Evolutionary conservation across 129 eudicot species (phyloP).

Genomic region (Glebionis coronaria): DNA sequence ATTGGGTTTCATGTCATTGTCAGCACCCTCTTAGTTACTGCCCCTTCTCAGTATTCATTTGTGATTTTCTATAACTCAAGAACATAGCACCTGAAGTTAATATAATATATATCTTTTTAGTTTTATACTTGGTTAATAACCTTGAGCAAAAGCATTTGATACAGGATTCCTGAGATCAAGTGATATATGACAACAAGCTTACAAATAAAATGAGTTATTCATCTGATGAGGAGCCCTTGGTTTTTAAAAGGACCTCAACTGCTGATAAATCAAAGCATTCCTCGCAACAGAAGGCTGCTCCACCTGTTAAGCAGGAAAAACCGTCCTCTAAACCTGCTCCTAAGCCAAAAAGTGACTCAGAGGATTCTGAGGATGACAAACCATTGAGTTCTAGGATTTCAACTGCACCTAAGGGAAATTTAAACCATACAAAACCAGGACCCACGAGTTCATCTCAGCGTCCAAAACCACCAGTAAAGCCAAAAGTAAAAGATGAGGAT

Average conservation of each 20-base stretch:
- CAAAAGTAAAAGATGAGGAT: constrained; percentile 47
- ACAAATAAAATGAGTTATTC: constrained; percentile 30
- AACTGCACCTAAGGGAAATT: constrained; percentile 37
- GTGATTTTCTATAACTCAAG: not conserved
- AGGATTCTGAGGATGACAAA: constrained; percentile 80
- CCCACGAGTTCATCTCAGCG: constrained; percentile 21
- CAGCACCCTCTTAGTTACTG: not conserved
- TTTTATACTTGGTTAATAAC: no score
- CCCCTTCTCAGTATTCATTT: no score
- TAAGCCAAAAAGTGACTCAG: constrained; percentile 38
- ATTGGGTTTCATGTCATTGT: not conserved
- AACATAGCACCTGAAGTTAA: no score
- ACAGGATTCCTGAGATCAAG: constrained; percentile 11
- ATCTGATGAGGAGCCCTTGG: constrained; percentile 67
- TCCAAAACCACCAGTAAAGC: constrained; percentile 28
- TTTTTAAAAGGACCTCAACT: constrained; percentile 59
- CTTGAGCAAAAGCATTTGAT: not conserved
- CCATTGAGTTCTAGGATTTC: constrained; percentile 58
- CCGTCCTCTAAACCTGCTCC: constrained; percentile 31
- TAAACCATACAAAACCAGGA: constrained; percentile 34
- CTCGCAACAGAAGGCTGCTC: constrained; percentile 28
- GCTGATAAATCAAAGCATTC: constrained; percentile 35
- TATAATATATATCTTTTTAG: no score
- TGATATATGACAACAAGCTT: constrained; percentile 36
- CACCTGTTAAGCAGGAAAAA: constrained; percentile 14